Percentiles rank a stretch among this genome's conserved stretches.
phyloP scores from a whole-genome alignment of 2,329 filamentous ascomycete species.

The Phialemonium atrogriseum region DNA sequence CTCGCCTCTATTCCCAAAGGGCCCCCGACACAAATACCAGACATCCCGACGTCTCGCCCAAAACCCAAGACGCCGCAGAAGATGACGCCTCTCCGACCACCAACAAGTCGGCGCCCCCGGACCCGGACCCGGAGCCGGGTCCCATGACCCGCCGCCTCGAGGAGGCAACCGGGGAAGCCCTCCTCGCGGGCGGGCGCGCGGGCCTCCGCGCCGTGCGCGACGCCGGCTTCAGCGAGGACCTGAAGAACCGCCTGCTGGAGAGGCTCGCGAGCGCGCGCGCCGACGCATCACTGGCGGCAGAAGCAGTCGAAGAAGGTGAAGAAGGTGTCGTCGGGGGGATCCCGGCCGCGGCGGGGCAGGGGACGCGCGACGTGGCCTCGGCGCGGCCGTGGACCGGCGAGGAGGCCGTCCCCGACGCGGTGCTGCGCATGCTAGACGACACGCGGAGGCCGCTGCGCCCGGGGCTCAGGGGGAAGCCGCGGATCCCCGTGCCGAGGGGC shows the following conservation, averaged over 20 bases:
- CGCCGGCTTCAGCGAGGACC: slow-evolving; percentile 54
- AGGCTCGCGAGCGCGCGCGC: too few species aligned
- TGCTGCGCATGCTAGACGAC: slow-evolving; percentile 79
- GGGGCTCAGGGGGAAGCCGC: slow-evolving; percentile 36
- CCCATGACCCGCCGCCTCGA: slow-evolving; percentile 49
- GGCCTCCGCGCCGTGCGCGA: slow-evolving; percentile 53
- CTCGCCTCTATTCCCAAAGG: neutral
- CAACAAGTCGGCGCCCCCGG: neutral
- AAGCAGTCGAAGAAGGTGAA: too few species aligned
- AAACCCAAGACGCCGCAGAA: neutral
- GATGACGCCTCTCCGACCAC: neutral
- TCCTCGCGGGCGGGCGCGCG: slow-evolving; percentile 49
- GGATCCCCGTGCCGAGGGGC: slow-evolving; percentile 30
- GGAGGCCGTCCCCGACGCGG: slow-evolving; percentile 66
- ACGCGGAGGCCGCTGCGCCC: slow-evolving; percentile 60
- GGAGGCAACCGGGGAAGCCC: slow-evolving; percentile 55
- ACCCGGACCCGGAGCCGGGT: slow-evolving; percentile 22
- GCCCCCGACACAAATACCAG: neutral
- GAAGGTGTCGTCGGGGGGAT: slow-evolving; percentile 23
- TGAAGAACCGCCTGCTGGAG: slow-evolving; percentile 49
- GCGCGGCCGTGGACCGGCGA: slow-evolving; percentile 69
- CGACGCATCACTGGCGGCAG: too few species aligned
- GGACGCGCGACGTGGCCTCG: slow-evolving; percentile 59
- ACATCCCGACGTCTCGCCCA: neutral
- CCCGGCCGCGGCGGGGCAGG: slow-evolving; percentile 53